Conservation (phyloP, 2,329 filamentous ascomycete species). For the Sporothrix globosa region DNA sequence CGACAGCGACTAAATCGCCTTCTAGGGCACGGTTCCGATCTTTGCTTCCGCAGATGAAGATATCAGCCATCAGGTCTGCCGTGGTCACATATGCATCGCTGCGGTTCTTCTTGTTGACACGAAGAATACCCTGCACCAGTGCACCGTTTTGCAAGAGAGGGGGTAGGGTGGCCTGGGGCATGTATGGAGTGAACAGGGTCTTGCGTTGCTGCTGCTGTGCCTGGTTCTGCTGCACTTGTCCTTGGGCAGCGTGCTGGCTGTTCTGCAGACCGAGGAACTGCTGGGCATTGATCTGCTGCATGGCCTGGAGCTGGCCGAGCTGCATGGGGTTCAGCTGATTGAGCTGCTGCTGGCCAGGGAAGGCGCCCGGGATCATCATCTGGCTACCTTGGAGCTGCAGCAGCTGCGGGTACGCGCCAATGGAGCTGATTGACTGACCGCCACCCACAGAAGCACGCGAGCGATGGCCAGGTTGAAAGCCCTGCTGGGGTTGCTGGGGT, state of each 20-base stretch:
- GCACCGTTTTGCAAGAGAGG: slow-evolving; percentile 89
- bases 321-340: slow-evolving; percentile 84
- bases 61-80: slow-evolving; percentile 92
- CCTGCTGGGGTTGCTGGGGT: slow-evolving; percentile 54
- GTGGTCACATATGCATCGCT: slow-evolving; percentile 98
- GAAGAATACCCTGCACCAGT: slow-evolving; percentile 92
- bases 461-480: slow-evolving; percentile 92
- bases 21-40: slow-evolving; percentile 96
- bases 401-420: slow-evolving; percentile 79
- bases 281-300: slow-evolving; percentile 70
- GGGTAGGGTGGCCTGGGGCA: slow-evolving; percentile 90
- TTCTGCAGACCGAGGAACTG: slow-evolving; percentile 70
- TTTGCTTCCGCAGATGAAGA: slow-evolving; percentile 99
- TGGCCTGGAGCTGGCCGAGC: slow-evolving; percentile 86
- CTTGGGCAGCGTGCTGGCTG: slow-evolving; percentile 72
- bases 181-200: slow-evolving; percentile 96
- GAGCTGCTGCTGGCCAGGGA: slow-evolving; percentile 76
- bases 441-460: slow-evolving; percentile 81
- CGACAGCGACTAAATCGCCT: slow-evolving; percentile 91
- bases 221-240: slow-evolving; percentile 62
- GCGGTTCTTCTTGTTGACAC: slow-evolving; percentile 99
- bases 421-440: slow-evolving; percentile 72
- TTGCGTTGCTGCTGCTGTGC: slow-evolving; percentile 88
- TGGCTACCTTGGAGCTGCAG: slow-evolving; percentile 78
- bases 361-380: slow-evolving; percentile 84